Evolutionary conservation across 306 rosid genomes (phyloP), one percentile per base, ranked within the genome.

Genomic region (Casuarina cunninghamiana): DNA sequence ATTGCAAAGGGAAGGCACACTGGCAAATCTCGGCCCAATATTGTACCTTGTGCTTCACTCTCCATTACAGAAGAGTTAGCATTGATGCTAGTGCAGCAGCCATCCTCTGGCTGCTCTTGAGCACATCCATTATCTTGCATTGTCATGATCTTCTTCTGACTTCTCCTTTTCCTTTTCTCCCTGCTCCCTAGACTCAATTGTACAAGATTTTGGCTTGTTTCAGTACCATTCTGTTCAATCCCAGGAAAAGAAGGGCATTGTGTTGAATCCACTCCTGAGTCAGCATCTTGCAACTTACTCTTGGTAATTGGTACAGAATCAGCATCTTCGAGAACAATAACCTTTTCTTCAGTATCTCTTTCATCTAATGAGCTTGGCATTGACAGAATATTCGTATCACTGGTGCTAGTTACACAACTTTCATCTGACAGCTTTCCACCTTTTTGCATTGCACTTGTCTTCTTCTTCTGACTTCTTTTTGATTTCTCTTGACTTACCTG

Each of bases 401-500:
- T 17, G 60, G 81, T 72, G 39, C 80, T 69, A 48, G 32, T 71
- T 63, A 69, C 73, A 53, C 39, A 71, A 60, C 69, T 75, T 53
- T 75, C 77, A 58, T 72, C 32, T 26, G 32, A 26, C 32, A 26
- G 32, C 32, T 26, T 26, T 26, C 32, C 32, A 26, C 32, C 32
- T 3, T 72, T 72, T 80, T 78, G 75, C 50, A 17, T 54, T 32
- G 70, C 32, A 53, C 10, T 15, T 26, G 69, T 46, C 51, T 77
- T 63, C 85, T 79, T 88, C 71, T 7, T 67, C 79, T 82, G 50
- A 48, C 37, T 74, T 75, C 55, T 63, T 51, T 75, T 73, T 69
- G 43, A 76, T 74, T 77, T 77, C 73, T 80, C 63, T 77, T 62
- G 74, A 69, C 53, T 41, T 41, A 76, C 79, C 43, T 54, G 57